These are phyloP conservation scores for Sporothrix pallida DNA, from an alignment of 2,329 filamentous ascomycete genomes.

Conservation along the genomic window DNA sequence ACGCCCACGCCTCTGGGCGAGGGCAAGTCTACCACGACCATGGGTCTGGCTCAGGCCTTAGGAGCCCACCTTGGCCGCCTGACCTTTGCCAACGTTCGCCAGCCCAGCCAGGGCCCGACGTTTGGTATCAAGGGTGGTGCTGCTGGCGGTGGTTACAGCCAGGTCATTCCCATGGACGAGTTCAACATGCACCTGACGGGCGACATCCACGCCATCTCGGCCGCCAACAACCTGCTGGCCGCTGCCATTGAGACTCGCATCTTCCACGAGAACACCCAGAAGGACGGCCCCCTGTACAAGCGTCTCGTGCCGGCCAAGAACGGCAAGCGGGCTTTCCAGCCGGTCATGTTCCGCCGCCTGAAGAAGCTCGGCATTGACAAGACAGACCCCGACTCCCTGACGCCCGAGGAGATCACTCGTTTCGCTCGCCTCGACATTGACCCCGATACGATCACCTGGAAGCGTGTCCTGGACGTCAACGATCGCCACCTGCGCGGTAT, in stretches of 20 bases:
- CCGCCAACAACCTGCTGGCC: constrained; percentile 94
- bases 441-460: constrained; percentile 96
- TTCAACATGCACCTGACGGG: constrained; percentile 98
- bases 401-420: constrained; percentile 81
- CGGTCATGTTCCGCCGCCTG: constrained; percentile 89
- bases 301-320: constrained; percentile 89
- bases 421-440: constrained; percentile 98
- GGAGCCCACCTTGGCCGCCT: constrained; percentile 86
- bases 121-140: constrained; percentile 99
- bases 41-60: constrained; percentile 91
- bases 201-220: constrained; percentile 96
- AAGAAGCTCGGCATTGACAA: constrained; percentile 97
- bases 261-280: constrained; percentile 96
- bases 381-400: constrained; percentile 89
- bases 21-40: constrained; percentile 97
- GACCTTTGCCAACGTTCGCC: constrained; percentile 94
- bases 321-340: constrained; percentile 82
- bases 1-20: constrained; percentile 96
- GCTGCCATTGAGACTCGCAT: constrained; percentile 97
- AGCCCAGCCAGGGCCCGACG: constrained; percentile 95
- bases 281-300: constrained; percentile 84
- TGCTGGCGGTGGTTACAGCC: constrained; percentile 95
- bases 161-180: constrained; percentile 99
- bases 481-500: constrained; percentile 90
- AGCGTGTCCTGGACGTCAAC: constrained; percentile 94